These are phyloP conservation scores for Phytopythium montanum DNA, from an alignment of 352 stramenopile genomes.

Conservation along the genomic window DNA sequence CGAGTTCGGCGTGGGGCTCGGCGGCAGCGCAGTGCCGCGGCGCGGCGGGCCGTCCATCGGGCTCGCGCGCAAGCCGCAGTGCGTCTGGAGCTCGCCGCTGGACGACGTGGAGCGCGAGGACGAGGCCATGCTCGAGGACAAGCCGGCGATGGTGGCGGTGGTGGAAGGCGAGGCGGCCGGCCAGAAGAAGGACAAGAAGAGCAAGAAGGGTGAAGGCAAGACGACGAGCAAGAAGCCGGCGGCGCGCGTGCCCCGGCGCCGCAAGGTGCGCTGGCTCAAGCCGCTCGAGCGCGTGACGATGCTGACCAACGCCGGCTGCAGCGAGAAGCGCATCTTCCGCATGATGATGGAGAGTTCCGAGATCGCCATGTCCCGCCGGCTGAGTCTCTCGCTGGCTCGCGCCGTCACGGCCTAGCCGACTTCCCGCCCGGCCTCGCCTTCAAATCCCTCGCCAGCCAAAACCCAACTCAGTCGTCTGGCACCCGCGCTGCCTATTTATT, in stretches of 20 bases:
- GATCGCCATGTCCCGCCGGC: conserved; percentile 60
- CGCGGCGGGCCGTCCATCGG: conserved; percentile 49
- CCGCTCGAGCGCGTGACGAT: conserved; percentile 55
- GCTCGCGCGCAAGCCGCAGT: conserved; percentile 38
- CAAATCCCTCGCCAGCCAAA: too few relatives aligned
- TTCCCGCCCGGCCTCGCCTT: background rate
- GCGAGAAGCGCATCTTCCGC: conserved; percentile 59
- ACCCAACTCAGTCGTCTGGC: background rate
- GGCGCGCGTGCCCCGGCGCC: conserved; percentile 24
- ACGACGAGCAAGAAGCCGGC: conserved; percentile 6
- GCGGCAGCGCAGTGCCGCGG: conserved; percentile 45
- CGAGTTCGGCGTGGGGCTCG: conserved; percentile 52
- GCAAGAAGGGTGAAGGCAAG: background rate
- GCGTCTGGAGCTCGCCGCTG: conserved; percentile 45
- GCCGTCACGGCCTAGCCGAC: conserved; percentile 10
- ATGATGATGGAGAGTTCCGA: conserved; percentile 69
- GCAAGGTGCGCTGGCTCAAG: conserved; percentile 61
- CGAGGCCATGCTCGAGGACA: conserved; percentile 7
- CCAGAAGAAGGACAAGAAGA: conserved; percentile 13
- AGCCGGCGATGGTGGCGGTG: background rate
- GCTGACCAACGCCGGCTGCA: conserved; percentile 61
- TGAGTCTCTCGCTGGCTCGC: conserved; percentile 38
- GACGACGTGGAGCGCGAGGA: conserved; percentile 24
- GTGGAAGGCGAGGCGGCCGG: background rate
- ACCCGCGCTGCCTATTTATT: conserved; percentile 5